phyloP scores from a whole-genome alignment of 345 rosid genomes.

The Rubroshorea leprosula region DNA sequence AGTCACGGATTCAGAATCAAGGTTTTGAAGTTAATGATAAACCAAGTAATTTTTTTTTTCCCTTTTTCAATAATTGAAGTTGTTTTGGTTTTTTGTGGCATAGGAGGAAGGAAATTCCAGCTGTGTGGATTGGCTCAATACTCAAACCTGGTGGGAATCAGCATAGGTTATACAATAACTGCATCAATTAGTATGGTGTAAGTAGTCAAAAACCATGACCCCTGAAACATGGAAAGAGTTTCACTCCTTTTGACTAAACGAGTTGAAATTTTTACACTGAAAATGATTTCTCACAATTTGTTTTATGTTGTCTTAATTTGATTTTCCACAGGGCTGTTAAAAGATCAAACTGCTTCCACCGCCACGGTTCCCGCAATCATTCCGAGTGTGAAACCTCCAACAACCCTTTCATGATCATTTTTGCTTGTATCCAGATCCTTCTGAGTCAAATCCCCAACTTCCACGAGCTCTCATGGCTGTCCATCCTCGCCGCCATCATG shows the following conservation, averaged over 20 bases:
- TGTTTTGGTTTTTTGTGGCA: too few relatives aligned
- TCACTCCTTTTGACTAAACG: constrained; percentile 5
- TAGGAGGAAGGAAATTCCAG: constrained; percentile 59
- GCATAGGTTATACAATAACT: constrained; percentile 87
- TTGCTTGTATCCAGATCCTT: constrained; percentile 59
- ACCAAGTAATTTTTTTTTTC: too few relatives aligned
- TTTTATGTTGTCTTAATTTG: background rate
- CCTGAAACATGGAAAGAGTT: background rate
- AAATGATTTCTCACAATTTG: background rate
- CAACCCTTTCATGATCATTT: constrained; percentile 59
- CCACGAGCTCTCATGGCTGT: constrained; percentile 86
- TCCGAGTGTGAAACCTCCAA: constrained; percentile 49
- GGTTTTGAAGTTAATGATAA: too few relatives aligned
- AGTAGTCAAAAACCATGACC: constrained; percentile 22
- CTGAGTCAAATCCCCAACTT: constrained; percentile 86
- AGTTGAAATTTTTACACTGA: background rate
- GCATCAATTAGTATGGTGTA: constrained; percentile 94
- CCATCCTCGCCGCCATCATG: constrained; percentile 78
- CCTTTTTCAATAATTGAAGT: background rate
- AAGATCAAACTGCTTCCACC: constrained; percentile 77
- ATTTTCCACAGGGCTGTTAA: constrained; percentile 51
- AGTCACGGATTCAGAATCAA: too few relatives aligned
- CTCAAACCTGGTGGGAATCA: constrained; percentile 55
- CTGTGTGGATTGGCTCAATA: constrained; percentile 81
- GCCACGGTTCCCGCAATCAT: constrained; percentile 49